A percentile compares a stretch with the other conserved stretches of the same genome.
Evolutionary conservation across 768 basidiomycete species (phyloP).

Genomic region (Suillus spraguei): DNA sequence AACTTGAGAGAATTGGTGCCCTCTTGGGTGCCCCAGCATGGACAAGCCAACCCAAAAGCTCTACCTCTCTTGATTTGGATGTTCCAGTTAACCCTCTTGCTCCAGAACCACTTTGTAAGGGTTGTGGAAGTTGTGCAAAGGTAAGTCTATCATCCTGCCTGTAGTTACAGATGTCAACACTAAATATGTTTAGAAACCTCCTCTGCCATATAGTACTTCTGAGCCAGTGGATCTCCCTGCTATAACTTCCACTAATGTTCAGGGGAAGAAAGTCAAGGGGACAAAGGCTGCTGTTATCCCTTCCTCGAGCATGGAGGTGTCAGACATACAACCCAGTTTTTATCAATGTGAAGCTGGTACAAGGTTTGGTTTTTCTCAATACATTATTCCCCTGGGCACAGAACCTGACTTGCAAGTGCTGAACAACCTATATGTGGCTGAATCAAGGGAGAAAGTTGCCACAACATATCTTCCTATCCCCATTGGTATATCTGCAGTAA

Average conservation of each 20-base stretch:
- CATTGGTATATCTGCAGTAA: neutral
- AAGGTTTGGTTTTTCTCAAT: too few relatives aligned
- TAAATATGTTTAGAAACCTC: too few relatives aligned
- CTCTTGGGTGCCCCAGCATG: neutral
- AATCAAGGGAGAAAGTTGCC: neutral
- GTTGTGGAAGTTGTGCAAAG: neutral
- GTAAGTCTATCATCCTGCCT: neutral
- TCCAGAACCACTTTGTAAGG: neutral
- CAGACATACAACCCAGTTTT: too few relatives aligned
- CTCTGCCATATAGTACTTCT: too few relatives aligned
- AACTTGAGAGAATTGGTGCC: neutral
- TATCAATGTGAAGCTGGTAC: too few relatives aligned
- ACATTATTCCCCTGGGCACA: neutral
- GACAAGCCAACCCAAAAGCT: neutral
- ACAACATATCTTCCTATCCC: neutral
- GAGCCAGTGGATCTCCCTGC: too few relatives aligned
- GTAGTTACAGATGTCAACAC: too few relatives aligned
- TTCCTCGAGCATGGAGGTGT: too few relatives aligned
- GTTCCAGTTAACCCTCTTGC: neutral
- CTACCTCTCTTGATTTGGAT: neutral
- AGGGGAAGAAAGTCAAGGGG: too few relatives aligned
- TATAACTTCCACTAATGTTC: too few relatives aligned
- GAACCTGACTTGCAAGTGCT: constrained; percentile 1
- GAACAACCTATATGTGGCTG: neutral
- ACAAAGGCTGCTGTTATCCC: too few relatives aligned